Conservation (phyloP, 495 filamentous ascomycete genomes). For the Echria macrotheca region DNA sequence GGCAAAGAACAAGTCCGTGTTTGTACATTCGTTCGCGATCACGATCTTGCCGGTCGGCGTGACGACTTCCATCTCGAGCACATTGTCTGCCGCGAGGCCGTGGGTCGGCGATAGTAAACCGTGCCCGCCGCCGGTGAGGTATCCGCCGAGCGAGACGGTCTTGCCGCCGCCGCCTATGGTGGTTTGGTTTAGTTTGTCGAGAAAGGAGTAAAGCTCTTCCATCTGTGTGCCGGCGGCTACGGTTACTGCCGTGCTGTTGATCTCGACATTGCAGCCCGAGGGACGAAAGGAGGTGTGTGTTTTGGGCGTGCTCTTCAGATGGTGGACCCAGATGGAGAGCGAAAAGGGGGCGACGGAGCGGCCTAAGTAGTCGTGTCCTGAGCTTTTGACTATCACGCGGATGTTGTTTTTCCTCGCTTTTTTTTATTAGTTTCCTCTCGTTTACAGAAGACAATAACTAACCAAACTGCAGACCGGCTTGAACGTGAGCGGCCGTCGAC, state of each 20-base stretch:
- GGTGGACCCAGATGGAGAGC: constrained; percentile 47
- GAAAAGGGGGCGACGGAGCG: constrained; percentile 47
- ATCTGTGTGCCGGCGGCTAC: constrained; percentile 36
- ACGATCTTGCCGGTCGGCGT: constrained; percentile 49
- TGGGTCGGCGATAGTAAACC: constrained; percentile 46
- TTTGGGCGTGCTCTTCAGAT: constrained; percentile 34
- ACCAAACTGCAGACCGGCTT: constrained; percentile 1
- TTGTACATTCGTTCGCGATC: constrained; percentile 48
- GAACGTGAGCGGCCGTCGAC: constrained; percentile 23
- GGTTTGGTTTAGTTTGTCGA: constrained; percentile 29
- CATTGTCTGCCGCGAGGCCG: constrained; percentile 59
- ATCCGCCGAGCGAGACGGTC: constrained; percentile 42
- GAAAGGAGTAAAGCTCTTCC: constrained; percentile 26
- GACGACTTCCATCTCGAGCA: constrained; percentile 58
- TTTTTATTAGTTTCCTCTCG: not conserved
- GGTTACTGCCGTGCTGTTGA: constrained; percentile 33
- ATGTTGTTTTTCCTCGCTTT: constrained; percentile 49
- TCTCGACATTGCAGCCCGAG: constrained; percentile 29
- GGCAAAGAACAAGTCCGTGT: constrained; percentile 63
- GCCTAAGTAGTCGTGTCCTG: constrained; percentile 56
- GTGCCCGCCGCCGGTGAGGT: constrained; percentile 58
- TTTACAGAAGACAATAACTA: too few species aligned
- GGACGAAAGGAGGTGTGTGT: constrained; percentile 38
- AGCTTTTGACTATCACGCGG: constrained; percentile 57
- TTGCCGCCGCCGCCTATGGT: constrained; percentile 30